Conservation (phyloP, 257 asterid species). For the Rhazya stricta region DNA sequence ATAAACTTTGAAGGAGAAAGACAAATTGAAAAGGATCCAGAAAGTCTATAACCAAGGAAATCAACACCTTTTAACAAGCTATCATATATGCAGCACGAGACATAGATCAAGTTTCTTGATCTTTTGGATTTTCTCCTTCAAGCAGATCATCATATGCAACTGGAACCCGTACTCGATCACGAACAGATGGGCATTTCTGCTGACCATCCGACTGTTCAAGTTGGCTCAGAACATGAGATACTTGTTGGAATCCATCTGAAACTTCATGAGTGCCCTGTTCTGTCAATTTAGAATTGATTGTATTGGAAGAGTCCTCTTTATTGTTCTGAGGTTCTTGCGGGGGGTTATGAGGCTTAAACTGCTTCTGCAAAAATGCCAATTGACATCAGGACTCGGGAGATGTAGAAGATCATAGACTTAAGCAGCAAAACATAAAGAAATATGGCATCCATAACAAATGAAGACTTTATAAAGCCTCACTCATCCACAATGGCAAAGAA, state of each 20-base stretch:
- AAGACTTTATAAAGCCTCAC: not conserved
- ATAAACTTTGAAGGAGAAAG: not conserved
- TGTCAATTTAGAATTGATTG: not conserved
- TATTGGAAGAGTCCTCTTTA: constrained; percentile 27
- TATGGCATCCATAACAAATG: not conserved
- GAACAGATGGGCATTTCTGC: constrained; percentile 48
- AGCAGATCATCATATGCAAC: constrained; percentile 68
- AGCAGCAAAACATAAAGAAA: not conserved
- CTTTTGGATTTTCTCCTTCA: constrained; percentile 34
- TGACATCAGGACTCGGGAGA: not conserved
- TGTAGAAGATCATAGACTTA: not conserved
- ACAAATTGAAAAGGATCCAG: not conserved
- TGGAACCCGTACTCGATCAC: constrained; percentile 65
- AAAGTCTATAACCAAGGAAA: not conserved
- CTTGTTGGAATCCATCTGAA: constrained; percentile 22
- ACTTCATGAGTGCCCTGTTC: constrained; percentile 13
- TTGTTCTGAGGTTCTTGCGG: constrained; percentile 27
- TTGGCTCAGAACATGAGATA: constrained; percentile 29
- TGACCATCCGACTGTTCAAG: constrained; percentile 21
- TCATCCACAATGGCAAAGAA: not conserved
- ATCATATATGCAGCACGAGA: not conserved
- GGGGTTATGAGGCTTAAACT: constrained; percentile 41
- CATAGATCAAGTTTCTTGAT: constrained; percentile 14
- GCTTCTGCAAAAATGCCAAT: constrained; percentile 54
- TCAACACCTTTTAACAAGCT: not conserved